A percentile compares a stretch with the other conserved stretches of the same genome.
These are phyloP conservation scores for Alternaria angustiovoidea DNA, from an alignment of 2,329 filamentous ascomycete genomes.

Conservation along the genomic window DNA sequence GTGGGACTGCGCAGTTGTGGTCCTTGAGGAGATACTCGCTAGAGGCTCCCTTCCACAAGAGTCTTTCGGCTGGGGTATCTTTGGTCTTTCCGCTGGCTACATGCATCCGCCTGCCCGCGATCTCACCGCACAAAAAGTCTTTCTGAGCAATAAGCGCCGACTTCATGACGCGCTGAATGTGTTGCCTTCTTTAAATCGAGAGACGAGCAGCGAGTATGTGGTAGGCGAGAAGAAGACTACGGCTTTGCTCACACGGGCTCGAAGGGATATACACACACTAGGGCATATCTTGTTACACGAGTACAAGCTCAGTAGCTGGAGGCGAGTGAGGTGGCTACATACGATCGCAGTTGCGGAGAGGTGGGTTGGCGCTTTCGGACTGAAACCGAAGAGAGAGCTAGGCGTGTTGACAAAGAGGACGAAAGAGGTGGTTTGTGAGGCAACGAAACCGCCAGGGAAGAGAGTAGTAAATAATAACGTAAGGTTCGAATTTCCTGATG, in stretches of 20 bases:
- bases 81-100: slow-evolving; percentile 28
- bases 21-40: slow-evolving; percentile 22
- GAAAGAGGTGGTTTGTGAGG: background rate
- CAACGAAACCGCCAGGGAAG: too few species aligned
- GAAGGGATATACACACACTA: slow-evolving; percentile 26
- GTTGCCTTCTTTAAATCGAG: slow-evolving; percentile 17
- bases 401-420: background rate
- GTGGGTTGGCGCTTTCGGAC: slow-evolving; percentile 19
- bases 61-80: slow-evolving; percentile 30
- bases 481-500: background rate
- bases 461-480: background rate
- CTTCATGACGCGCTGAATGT: slow-evolving; percentile 19
- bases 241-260: slow-evolving; percentile 13
- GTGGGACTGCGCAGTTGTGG: slow-evolving; percentile 18
- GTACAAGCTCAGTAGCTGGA: slow-evolving; percentile 24
- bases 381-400: background rate
- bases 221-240: slow-evolving; percentile 1
- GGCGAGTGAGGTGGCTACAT: slow-evolving; percentile 28
- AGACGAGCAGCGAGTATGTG: slow-evolving; percentile 1
- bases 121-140: slow-evolving; percentile 5
- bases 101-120: slow-evolving; percentile 6
- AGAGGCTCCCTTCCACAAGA: slow-evolving; percentile 19
- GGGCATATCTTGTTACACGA: slow-evolving; percentile 27
- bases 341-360: slow-evolving; percentile 26
- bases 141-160: slow-evolving; percentile 20